Percentiles rank a stretch among this genome's conserved stretches.
phyloP scores from a whole-genome alignment of 306 rosid species.

The Alnus rubra region DNA sequence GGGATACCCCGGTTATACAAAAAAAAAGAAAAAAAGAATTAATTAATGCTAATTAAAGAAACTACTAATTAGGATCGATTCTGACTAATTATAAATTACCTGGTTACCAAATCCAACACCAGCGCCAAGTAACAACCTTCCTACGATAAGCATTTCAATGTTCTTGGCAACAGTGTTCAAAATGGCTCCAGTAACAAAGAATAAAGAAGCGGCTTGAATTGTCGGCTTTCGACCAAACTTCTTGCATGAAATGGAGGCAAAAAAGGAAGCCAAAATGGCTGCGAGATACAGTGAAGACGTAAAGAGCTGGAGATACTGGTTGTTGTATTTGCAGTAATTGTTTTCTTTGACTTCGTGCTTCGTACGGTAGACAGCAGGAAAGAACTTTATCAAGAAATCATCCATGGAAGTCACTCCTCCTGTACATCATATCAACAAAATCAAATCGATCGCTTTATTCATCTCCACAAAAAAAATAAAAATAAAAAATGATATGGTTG shows the following conservation, averaged over 20 bases:
- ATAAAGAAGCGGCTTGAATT: slow-evolving; percentile 25
- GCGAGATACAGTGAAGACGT: slow-evolving; percentile 46
- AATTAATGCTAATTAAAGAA: too few species aligned
- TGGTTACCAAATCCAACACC: slow-evolving; percentile 43
- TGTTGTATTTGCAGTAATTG: slow-evolving; percentile 42
- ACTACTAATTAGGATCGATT: too few species aligned
- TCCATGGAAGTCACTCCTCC: slow-evolving; percentile 47
- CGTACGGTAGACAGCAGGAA: slow-evolving; percentile 24
- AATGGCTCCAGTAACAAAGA: slow-evolving; percentile 35
- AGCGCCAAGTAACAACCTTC: slow-evolving; percentile 32
- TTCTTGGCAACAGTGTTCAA: slow-evolving; percentile 16
- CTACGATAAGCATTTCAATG: slow-evolving; percentile 21
- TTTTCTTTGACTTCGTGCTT: slow-evolving; percentile 25
- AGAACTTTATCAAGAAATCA: slow-evolving; percentile 32
- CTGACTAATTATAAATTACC: slow-evolving; percentile 4
- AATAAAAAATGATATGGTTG: too few species aligned
- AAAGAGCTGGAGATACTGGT: slow-evolving; percentile 30
- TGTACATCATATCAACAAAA: background rate
- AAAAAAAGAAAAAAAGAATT: too few species aligned
- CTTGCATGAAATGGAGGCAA: slow-evolving; percentile 22
- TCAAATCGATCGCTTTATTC: too few species aligned
- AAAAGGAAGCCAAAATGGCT: slow-evolving; percentile 31
- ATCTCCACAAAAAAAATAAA: too few species aligned
- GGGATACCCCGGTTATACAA: too few species aligned
- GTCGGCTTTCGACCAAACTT: slow-evolving; percentile 23